These are phyloP conservation scores for Saccharomyces paradoxus DNA, from an alignment of 805 yeast species.

Conservation along the genomic window DNA sequence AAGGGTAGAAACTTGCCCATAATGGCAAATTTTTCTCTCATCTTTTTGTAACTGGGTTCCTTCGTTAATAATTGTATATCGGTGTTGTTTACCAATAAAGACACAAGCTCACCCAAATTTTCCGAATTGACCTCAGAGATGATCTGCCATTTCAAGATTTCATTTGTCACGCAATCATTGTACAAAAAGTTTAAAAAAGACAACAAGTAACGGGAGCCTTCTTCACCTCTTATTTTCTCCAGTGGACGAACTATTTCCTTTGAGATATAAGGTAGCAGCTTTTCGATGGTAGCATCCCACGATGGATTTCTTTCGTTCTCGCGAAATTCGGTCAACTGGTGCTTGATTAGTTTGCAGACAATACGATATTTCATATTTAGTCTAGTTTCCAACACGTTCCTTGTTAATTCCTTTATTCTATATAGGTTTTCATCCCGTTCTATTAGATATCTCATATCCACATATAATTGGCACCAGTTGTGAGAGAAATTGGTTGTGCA, in stretches of 20 bases:
- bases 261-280: conserved; percentile 18
- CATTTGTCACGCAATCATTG: conserved; percentile 13
- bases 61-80: conserved; percentile 17
- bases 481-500: conserved; percentile 9
- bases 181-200: conserved; percentile 17
- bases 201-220: conserved; percentile 8
- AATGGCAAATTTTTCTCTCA: conserved; percentile 22
- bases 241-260: conserved; percentile 14
- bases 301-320: conserved; percentile 18
- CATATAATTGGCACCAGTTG: conserved; percentile 26
- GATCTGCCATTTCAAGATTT: conserved; percentile 24
- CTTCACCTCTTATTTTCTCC: conserved; percentile 6
- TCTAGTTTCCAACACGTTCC: conserved; percentile 14
- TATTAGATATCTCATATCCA: conserved; percentile 17
- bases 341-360: conserved; percentile 6
- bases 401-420: conserved; percentile 19
- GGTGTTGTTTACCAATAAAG: conserved; percentile 19
- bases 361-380: conserved; percentile 14
- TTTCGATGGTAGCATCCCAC: conserved; percentile 16
- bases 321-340: conserved; percentile 16
- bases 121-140: conserved; percentile 29
- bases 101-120: conserved; percentile 22
- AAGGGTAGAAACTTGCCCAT: conserved; percentile 23
- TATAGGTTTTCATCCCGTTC: conserved; percentile 2
- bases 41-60: conserved; percentile 17